Evolutionary conservation across 345 rosid species (phyloP).

Genomic region (Hirschfeldia incana): DNA sequence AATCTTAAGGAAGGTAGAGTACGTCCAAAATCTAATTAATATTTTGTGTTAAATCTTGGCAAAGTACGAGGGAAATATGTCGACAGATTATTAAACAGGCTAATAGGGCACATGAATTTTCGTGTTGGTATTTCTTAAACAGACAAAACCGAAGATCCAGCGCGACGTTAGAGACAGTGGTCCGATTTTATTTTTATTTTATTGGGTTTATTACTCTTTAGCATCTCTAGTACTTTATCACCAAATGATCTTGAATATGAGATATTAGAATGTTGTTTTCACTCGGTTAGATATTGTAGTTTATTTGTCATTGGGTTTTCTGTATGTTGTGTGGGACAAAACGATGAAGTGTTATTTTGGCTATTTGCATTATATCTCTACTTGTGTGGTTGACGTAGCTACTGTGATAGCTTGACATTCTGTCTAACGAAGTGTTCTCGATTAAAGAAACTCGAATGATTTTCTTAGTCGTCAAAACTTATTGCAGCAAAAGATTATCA

Average conservation of each 20-base stretch:
- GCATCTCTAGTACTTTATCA: not conserved
- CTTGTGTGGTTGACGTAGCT: not conserved
- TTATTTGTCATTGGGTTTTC: not conserved
- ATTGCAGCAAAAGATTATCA: not conserved
- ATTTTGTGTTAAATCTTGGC: not conserved
- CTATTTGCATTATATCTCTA: not conserved
- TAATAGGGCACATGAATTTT: not conserved
- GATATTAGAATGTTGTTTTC: not conserved
- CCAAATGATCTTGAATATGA: not conserved
- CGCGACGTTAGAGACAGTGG: slow-evolving; percentile 16
- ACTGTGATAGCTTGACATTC: not conserved
- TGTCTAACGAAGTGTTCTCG: not conserved
- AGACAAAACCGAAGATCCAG: slow-evolving; percentile 28
- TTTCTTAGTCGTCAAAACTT: not conserved
- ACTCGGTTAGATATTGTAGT: not conserved
- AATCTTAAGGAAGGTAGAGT: not conserved
- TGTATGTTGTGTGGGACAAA: not conserved
- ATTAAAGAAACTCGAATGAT: not conserved
- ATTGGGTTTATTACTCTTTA: not conserved
- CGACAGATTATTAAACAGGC: not conserved
- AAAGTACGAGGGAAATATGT: not conserved
- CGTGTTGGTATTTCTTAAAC: slow-evolving; percentile 9
- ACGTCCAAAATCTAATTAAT: slow-evolving; percentile 1
- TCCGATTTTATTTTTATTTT: not conserved
- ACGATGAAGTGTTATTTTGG: not conserved